phyloP scores from a whole-genome alignment of 2,329 filamentous ascomycete genomes.

The Fulvia fulva region DNA sequence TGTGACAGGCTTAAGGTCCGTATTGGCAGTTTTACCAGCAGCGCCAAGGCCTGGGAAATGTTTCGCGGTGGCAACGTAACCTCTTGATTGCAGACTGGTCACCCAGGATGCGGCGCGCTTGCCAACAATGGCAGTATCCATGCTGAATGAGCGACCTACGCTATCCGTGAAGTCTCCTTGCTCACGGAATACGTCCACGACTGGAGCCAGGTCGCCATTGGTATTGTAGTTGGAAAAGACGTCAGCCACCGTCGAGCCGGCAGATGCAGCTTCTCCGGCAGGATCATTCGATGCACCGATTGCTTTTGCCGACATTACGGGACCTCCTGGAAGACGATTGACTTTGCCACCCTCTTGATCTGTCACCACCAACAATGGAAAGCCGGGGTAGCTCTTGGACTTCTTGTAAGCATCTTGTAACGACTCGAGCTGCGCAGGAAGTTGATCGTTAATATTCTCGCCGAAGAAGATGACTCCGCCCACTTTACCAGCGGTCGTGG shows the following conservation, averaged over 20 bases:
- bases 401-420: slow-evolving; percentile 13
- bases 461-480: slow-evolving; percentile 19
- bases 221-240: slow-evolving; percentile 11
- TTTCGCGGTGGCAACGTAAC: slow-evolving; percentile 17
- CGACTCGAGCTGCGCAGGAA: slow-evolving; percentile 9
- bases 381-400: slow-evolving; percentile 8
- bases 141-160: slow-evolving; percentile 15
- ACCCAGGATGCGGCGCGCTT: slow-evolving; percentile 12
- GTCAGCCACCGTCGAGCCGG: slow-evolving; percentile 7
- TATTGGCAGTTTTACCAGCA: slow-evolving; percentile 10
- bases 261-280: slow-evolving; percentile 3
- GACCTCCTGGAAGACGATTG: slow-evolving; percentile 16
- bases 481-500: slow-evolving; percentile 12
- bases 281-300: slow-evolving; percentile 9
- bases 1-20: slow-evolving; percentile 13
- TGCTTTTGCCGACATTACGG: slow-evolving; percentile 10
- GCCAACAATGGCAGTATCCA: slow-evolving; percentile 6
- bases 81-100: slow-evolving; percentile 8
- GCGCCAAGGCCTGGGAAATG: slow-evolving; percentile 18
- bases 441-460: slow-evolving; percentile 13
- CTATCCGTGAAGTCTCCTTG: slow-evolving; percentile 15
- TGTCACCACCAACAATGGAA: slow-evolving; percentile 15
- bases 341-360: slow-evolving; percentile 20
- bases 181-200: slow-evolving; percentile 15
- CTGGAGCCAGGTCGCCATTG: slow-evolving; percentile 19